These are phyloP conservation scores for Fusarium ambrosium DNA, from an alignment of 2,329 filamentous ascomycete species.

Conservation along the genomic window DNA sequence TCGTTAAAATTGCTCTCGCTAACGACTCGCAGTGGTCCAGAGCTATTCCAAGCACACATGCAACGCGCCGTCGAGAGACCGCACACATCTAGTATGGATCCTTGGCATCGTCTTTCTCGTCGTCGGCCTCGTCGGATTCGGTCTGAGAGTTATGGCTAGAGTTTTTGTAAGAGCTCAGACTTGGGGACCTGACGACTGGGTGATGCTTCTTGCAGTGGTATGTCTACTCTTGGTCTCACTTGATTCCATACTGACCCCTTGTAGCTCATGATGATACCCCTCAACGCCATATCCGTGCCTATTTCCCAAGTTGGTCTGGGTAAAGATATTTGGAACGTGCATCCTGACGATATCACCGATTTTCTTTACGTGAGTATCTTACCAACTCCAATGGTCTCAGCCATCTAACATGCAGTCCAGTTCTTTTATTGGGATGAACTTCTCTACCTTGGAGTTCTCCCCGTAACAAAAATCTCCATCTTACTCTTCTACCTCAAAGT, in stretches of 20 bases:
- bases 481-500: conserved; percentile 26
- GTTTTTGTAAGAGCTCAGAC: conserved; percentile 12
- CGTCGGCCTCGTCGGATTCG: conserved; percentile 13
- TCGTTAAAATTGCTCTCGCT: background rate
- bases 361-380: conserved; percentile 19
- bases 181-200: conserved; percentile 26
- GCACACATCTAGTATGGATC: conserved; percentile 18
- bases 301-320: conserved; percentile 8
- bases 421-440: conserved; percentile 25
- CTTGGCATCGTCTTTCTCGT: conserved; percentile 7
- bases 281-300: conserved; percentile 11
- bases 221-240: rapidly evolving
- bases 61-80: conserved; percentile 15
- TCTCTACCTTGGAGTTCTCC: conserved; percentile 11
- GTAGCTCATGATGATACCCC: conserved; percentile 19
- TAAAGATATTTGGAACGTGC: conserved; percentile 22
- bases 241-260: background rate
- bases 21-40: background rate
- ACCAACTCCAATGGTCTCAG: rapidly evolving
- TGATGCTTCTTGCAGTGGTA: conserved; percentile 27
- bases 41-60: conserved; percentile 24
- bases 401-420: rapidly evolving
- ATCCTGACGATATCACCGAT: conserved; percentile 12
- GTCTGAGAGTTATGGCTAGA: conserved; percentile 25
- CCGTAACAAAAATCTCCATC: conserved; percentile 19